Percentiles rank a stretch among this genome's conserved stretches.
Conservation (phyloP, 2,329 filamentous ascomycete species). For the Penicillium sp. region DNA sequence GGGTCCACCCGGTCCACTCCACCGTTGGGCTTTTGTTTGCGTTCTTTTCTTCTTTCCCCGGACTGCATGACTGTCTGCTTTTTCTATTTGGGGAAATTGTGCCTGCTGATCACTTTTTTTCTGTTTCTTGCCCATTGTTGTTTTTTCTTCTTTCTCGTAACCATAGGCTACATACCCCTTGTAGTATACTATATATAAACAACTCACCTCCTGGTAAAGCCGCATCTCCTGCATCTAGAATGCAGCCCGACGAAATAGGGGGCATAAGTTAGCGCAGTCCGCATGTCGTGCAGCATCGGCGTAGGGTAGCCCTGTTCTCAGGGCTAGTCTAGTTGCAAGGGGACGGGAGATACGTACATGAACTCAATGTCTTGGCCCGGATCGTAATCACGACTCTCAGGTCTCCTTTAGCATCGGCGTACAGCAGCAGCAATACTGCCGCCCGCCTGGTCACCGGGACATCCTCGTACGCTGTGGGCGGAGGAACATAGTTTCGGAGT, state of each 20-base stretch:
- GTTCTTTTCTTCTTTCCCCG: background rate
- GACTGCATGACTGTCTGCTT: background rate
- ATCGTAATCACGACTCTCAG: constrained; percentile 67
- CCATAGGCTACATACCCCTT: background rate
- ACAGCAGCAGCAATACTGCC: constrained; percentile 84
- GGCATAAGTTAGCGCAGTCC: constrained; percentile 13
- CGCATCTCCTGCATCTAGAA: constrained; percentile 71
- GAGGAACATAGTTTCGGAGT: constrained; percentile 57
- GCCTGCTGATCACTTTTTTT: background rate
- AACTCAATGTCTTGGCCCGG: constrained; percentile 58
- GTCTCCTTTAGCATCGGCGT: constrained; percentile 79
- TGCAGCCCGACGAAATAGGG: background rate
- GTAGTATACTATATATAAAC: background rate
- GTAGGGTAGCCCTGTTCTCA: background rate
- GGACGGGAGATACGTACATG: constrained; percentile 44
- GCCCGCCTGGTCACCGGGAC: constrained; percentile 68
- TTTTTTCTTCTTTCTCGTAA: background rate
- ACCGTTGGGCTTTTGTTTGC: background rate
- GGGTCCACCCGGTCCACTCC: background rate
- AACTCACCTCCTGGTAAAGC: constrained; percentile 77
- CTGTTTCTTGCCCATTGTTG: background rate
- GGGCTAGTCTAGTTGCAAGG: background rate
- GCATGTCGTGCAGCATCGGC: constrained; percentile 18
- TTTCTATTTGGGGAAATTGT: background rate
- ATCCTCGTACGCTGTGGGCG: constrained; percentile 57